Conservation (phyloP, 106 monocot genomes). For the Chionographis japonica region DNA sequence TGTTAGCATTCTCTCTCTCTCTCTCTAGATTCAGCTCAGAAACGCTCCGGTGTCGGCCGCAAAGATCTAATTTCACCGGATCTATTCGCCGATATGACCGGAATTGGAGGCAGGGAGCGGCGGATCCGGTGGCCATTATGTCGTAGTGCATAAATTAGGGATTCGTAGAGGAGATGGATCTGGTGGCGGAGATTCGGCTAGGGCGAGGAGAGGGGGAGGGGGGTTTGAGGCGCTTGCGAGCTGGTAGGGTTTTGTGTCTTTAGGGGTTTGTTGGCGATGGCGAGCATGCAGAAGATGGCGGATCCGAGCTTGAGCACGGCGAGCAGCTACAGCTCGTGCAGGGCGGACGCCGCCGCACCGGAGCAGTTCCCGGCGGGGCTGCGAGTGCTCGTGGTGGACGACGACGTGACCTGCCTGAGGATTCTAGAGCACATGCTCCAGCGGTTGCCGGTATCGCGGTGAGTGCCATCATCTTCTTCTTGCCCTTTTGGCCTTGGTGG, state of each 20-base stretch:
- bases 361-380: constrained; percentile 30
- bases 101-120: too few relatives aligned
- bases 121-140: too few relatives aligned
- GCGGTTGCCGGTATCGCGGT: constrained; percentile 30
- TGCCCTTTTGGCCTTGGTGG: too few relatives aligned
- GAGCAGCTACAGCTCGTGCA: constrained; percentile 6
- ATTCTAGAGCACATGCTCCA: constrained; percentile 41
- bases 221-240: neutral
- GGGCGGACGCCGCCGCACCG: neutral
- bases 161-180: too few relatives aligned
- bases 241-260: neutral
- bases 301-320: constrained; percentile 7
- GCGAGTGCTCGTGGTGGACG: constrained; percentile 42
- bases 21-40: too few relatives aligned
- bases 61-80: too few relatives aligned
- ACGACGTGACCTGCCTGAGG: constrained; percentile 33
- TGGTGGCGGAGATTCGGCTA: too few relatives aligned
- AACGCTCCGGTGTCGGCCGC: too few relatives aligned
- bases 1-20: too few relatives aligned
- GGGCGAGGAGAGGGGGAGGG: neutral
- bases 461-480: neutral
- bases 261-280: neutral
- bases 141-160: too few relatives aligned
- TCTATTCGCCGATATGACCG: too few relatives aligned
- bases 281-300: constrained; percentile 1